Evolutionary conservation across 768 basidiomycete species (phyloP).

Genomic region (Strobilomyces confusus): DNA sequence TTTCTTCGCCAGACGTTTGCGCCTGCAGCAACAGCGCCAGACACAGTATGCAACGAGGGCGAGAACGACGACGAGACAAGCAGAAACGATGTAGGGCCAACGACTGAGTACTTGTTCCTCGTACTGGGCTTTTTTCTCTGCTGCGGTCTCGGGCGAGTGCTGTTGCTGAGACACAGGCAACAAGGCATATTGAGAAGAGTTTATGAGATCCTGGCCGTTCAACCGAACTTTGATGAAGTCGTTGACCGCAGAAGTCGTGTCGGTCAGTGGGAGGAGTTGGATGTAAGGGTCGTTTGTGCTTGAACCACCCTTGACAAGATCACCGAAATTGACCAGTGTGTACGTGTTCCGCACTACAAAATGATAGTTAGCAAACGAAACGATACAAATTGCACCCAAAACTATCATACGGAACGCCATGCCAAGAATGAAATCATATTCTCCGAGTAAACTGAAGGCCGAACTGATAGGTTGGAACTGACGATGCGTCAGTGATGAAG

Average conservation of each 20-base stretch:
- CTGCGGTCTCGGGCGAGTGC: constrained; percentile 58
- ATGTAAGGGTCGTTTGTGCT: constrained; percentile 58
- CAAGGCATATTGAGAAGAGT: constrained; percentile 51
- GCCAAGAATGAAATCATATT: constrained; percentile 81
- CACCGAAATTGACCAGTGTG: constrained; percentile 67
- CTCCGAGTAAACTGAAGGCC: constrained; percentile 70
- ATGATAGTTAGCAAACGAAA: constrained; percentile 4
- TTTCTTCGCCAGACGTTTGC: constrained; percentile 30
- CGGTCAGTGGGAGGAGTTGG: constrained; percentile 62
- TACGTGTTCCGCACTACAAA: constrained; percentile 72
- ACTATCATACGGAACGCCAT: constrained; percentile 66
- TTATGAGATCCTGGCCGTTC: constrained; percentile 54
- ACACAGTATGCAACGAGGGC: constrained; percentile 46
- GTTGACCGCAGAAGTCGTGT: constrained; percentile 47
- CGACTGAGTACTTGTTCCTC: constrained; percentile 62
- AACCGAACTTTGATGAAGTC: constrained; percentile 67
- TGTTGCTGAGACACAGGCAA: constrained; percentile 56
- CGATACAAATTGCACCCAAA: neutral
- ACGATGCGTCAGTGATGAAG: constrained; percentile 6
- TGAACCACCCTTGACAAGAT: constrained; percentile 52
- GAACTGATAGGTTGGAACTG: constrained; percentile 83
- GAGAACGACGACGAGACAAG: constrained; percentile 49
- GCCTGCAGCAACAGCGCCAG: constrained; percentile 59
- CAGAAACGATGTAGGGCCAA: constrained; percentile 70
- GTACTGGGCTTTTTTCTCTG: constrained; percentile 64